Percentiles rank a stretch among this genome's conserved stretches.
These are phyloP conservation scores for Colletotrichum tabaci DNA, from an alignment of 2,329 filamentous ascomycete species.

Conservation along the genomic window DNA sequence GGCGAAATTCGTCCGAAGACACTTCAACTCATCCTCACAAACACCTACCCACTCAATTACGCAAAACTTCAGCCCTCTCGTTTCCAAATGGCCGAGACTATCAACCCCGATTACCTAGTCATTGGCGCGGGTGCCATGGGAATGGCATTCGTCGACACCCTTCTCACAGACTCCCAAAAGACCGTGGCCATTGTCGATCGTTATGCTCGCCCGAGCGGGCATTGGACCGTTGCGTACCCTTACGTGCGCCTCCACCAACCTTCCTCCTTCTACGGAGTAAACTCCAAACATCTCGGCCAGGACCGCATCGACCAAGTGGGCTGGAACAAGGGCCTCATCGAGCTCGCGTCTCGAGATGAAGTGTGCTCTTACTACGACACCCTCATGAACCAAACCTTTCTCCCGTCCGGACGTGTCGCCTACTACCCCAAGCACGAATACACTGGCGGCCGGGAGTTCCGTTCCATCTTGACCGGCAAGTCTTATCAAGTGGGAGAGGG, in stretches of 20 bases:
- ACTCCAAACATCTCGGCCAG: background rate
- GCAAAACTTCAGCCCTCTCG: too few species aligned
- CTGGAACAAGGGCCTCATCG: background rate
- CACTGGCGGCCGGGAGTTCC: background rate
- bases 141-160: background rate
- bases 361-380: background rate
- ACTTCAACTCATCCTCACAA: too few species aligned
- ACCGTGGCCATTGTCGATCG: constrained; percentile 8
- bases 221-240: constrained; percentile 5
- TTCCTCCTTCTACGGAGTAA: constrained; percentile 7
- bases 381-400: background rate
- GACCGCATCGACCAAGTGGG: background rate
- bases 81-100: background rate
- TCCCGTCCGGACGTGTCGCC: background rate
- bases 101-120: background rate
- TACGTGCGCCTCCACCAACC: constrained; percentile 7
- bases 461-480: background rate
- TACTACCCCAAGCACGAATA: background rate
- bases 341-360: background rate
- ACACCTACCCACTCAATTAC: too few species aligned
- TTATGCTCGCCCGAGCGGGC: background rate
- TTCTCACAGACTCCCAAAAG: constrained; percentile 1
- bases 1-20: too few species aligned
- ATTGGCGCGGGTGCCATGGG: background rate
- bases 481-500: background rate